Conservation (phyloP, 1,284 basidiomycete genomes). For the Hemileia vastatrix region DNA sequence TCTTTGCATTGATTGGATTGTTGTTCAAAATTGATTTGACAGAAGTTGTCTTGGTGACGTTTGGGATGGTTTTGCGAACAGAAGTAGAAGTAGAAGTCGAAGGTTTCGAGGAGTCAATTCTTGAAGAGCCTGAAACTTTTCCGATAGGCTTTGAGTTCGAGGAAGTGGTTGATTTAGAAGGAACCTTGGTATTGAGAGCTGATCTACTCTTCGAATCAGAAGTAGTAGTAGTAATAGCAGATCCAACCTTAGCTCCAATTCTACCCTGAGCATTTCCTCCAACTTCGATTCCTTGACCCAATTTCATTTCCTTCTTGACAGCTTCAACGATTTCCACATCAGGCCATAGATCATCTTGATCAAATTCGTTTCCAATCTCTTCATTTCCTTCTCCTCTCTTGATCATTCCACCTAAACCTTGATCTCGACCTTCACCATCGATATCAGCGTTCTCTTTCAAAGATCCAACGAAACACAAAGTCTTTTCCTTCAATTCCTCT, state of each 20-base stretch:
- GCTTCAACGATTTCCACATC: background rate
- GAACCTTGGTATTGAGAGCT: background rate
- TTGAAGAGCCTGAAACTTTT: too few species aligned
- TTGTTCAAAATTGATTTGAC: background rate
- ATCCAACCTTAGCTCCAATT: background rate
- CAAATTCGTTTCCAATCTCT: background rate
- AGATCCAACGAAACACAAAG: background rate
- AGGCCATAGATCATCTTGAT: background rate
- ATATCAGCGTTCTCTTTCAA: background rate
- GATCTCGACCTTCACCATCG: background rate
- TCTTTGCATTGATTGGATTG: background rate
- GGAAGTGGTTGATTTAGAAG: background rate
- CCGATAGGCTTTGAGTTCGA: too few species aligned
- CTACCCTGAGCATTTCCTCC: background rate
- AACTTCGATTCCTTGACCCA: background rate
- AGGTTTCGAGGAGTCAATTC: background rate
- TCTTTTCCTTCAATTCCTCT: background rate
- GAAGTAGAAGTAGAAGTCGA: background rate
- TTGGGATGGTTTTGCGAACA: background rate
- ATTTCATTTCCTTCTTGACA: background rate
- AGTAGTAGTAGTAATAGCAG: background rate
- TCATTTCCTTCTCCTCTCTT: background rate
- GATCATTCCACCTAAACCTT: background rate
- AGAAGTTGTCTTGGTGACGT: background rate
- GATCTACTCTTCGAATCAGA: background rate